Percentiles rank a stretch among this genome's conserved stretches.
Conservation (phyloP, 345 rosid species). For the Boechera stricta region DNA sequence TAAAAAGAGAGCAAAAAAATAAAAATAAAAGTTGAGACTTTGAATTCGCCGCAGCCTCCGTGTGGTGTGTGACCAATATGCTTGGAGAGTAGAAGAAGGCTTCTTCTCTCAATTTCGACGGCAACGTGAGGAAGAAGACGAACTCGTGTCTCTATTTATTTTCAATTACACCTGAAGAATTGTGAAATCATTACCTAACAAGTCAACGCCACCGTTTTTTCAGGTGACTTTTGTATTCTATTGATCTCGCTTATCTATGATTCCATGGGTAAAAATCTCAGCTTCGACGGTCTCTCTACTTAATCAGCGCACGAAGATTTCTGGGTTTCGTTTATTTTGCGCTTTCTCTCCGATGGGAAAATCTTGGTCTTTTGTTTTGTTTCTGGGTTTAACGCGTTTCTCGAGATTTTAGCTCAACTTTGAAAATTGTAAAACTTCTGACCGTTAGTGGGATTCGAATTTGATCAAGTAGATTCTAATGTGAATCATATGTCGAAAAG, state of each 20-base stretch:
- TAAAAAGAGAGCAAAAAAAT: background rate
- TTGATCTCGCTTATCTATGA: constrained; percentile 9
- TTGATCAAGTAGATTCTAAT: constrained; percentile 3
- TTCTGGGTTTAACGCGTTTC: constrained; percentile 26
- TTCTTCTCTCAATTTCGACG: constrained; percentile 33
- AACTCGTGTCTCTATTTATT: background rate
- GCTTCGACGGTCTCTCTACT: background rate
- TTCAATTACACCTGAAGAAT: background rate
- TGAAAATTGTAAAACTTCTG: background rate
- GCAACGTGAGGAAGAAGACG: constrained; percentile 33
- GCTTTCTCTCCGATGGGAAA: background rate
- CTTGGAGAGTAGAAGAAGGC: constrained; percentile 37
- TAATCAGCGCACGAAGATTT: background rate
- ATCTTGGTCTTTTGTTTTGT: background rate
- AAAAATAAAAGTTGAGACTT: constrained; percentile 28
- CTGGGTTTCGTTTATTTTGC: constrained; percentile 10
- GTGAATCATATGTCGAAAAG: constrained; percentile 23
- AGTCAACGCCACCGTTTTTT: constrained; percentile 18
- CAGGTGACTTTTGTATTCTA: constrained; percentile 34
- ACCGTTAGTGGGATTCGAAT: background rate
- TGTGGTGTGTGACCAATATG: constrained; percentile 37
- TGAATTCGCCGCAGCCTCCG: constrained; percentile 38
- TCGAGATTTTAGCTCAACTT: constrained; percentile 14
- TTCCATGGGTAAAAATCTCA: background rate
- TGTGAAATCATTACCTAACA: background rate